These are phyloP conservation scores for Pseudozyma tsukubaensis DNA, from an alignment of 1,284 basidiomycete genomes.

Conservation along the genomic window DNA sequence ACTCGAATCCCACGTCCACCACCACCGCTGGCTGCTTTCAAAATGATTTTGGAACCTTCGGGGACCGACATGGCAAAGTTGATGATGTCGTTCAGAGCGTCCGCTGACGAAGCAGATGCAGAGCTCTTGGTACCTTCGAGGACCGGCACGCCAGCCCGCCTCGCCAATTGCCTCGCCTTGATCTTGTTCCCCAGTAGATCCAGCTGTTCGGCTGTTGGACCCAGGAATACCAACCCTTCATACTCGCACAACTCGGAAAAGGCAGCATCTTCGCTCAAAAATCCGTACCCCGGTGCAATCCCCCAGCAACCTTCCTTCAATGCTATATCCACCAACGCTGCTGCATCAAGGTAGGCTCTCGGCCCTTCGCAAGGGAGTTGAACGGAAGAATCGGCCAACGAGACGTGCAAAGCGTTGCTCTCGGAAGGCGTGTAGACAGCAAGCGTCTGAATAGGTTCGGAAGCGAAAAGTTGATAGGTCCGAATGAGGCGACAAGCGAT, in stretches of 20 bases:
- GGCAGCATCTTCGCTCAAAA: slow-evolving; percentile 31
- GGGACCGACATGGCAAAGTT: slow-evolving; percentile 13
- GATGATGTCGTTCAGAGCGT: slow-evolving; percentile 21
- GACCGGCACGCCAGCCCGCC: slow-evolving; percentile 14
- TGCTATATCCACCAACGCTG: slow-evolving; percentile 71
- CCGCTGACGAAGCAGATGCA: neutral
- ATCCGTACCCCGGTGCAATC: slow-evolving; percentile 42
- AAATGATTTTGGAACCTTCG: slow-evolving; percentile 16
- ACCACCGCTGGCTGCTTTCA: slow-evolving; percentile 52
- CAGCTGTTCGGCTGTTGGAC: slow-evolving; percentile 22
- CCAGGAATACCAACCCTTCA: slow-evolving; percentile 25
- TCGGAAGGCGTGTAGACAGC: slow-evolving; percentile 37
- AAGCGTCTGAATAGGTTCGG: slow-evolving; percentile 23
- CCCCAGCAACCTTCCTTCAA: slow-evolving; percentile 72
- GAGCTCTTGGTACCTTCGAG: slow-evolving; percentile 18
- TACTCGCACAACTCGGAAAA: slow-evolving; percentile 36
- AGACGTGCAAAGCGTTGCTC: slow-evolving; percentile 33
- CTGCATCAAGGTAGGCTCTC: slow-evolving; percentile 50
- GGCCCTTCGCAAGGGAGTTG: slow-evolving; percentile 61
- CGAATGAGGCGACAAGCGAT: slow-evolving; percentile 50
- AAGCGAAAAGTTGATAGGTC: slow-evolving; percentile 38
- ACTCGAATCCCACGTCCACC: slow-evolving; percentile 48
- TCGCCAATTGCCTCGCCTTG: slow-evolving; percentile 21
- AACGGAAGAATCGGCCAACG: slow-evolving; percentile 10
- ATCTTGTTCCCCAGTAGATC: slow-evolving; percentile 32